A percentile compares a stretch with the other conserved stretches of the same genome.
These are phyloP conservation scores for Quercus tomentella DNA, from an alignment of 331 rosid species.

Conservation along the genomic window DNA sequence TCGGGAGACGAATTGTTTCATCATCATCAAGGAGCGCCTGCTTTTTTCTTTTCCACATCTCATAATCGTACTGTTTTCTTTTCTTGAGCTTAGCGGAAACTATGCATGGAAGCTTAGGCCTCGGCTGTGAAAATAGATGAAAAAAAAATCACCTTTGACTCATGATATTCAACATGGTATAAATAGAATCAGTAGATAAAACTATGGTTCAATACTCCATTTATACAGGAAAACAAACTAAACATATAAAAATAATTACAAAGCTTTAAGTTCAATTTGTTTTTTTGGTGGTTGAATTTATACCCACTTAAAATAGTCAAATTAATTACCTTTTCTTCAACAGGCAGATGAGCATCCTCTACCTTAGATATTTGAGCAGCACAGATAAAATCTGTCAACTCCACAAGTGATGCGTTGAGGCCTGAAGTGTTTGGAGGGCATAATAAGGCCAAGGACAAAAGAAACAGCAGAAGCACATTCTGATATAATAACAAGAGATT, in stretches of 20 bases:
- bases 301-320: slow-evolving; percentile 5
- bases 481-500: not conserved
- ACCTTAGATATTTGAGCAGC: slow-evolving; percentile 77
- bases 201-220: not conserved
- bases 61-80: slow-evolving; percentile 45
- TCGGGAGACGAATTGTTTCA: slow-evolving; percentile 64
- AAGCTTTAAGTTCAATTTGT: not conserved
- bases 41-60: slow-evolving; percentile 55
- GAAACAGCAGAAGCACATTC: not conserved
- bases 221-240: not conserved
- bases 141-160: slow-evolving; percentile 5
- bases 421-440: slow-evolving; percentile 47
- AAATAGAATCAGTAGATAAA: not conserved
- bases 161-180: not conserved
- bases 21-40: slow-evolving; percentile 52
- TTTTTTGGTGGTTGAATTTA: not conserved
- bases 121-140: slow-evolving; percentile 47
- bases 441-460: slow-evolving; percentile 18
- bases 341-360: slow-evolving; percentile 53
- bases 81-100: slow-evolving; percentile 39
- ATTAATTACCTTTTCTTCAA: slow-evolving; percentile 56
- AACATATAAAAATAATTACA: not conserved
- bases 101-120: slow-evolving; percentile 3
- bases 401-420: slow-evolving; percentile 48
- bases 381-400: slow-evolving; percentile 66